A percentile compares a stretch with the other conserved stretches of the same genome.
These are phyloP conservation scores for Datura wrightii DNA, from an alignment of 257 asterid genomes.

Conservation along the genomic window DNA sequence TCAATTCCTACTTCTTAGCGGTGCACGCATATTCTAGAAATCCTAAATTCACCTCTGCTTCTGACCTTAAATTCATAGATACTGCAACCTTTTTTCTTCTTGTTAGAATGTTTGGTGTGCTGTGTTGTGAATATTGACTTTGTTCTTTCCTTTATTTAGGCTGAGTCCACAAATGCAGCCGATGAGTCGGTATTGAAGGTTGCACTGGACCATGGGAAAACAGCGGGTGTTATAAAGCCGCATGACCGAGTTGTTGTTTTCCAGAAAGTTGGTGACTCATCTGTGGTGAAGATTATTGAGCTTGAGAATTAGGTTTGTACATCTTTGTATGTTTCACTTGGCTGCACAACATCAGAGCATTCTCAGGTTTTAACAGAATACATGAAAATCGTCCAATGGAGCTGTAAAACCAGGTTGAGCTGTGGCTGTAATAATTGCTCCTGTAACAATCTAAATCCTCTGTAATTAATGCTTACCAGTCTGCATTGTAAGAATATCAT, in stretches of 20 bases:
- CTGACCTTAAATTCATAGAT: constrained; percentile 16
- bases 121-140: neutral
- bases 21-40: too few species aligned
- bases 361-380: constrained; percentile 10
- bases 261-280: constrained; percentile 96
- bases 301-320: constrained; percentile 65
- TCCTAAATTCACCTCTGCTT: too few species aligned
- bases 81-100: neutral
- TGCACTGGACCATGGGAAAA: constrained; percentile 95
- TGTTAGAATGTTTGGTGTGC: neutral
- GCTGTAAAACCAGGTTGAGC: constrained; percentile 4
- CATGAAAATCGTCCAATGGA: constrained; percentile 9
- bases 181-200: constrained; percentile 83
- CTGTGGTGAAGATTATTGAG: constrained; percentile 93
- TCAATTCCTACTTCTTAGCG: too few species aligned
- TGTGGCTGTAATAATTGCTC: neutral
- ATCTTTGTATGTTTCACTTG: constrained; percentile 4
- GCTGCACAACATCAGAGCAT: neutral
- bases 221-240: constrained; percentile 74
- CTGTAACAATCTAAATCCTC: neutral
- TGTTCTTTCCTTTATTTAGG: constrained; percentile 46
- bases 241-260: constrained; percentile 92
- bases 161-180: constrained; percentile 76
- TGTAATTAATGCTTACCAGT: neutral
- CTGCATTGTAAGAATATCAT: neutral